phyloP scores from a whole-genome alignment of 352 stramenopile genomes.

The Phytophthora sansomeana region DNA sequence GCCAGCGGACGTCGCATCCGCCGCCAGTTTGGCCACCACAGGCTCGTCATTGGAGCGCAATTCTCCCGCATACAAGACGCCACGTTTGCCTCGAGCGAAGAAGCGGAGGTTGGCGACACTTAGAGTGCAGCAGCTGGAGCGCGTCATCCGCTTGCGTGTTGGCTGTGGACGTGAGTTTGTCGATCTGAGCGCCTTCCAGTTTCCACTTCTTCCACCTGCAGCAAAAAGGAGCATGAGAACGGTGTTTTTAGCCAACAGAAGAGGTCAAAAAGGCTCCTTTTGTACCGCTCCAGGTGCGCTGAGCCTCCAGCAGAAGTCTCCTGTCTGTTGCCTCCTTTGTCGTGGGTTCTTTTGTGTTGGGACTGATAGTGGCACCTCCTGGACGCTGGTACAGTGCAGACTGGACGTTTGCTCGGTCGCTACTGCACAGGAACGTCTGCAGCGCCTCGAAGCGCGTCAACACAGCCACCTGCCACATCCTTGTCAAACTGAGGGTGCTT shows the following conservation, averaged over 20 bases:
- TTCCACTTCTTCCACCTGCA: conserved; percentile 76
- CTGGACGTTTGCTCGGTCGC: conserved; percentile 39
- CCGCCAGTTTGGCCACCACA: conserved; percentile 67
- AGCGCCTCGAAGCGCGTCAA: conserved; percentile 51
- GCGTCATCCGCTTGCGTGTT: conserved; percentile 21
- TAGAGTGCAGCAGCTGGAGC: conserved; percentile 27
- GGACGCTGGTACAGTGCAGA: conserved; percentile 29
- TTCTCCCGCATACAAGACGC: conserved; percentile 61
- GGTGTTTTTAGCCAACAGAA: neutral
- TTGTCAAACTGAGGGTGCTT: too few species aligned
- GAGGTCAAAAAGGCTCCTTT: neutral
- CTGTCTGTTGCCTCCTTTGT: neutral
- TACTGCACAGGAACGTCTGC: conserved; percentile 41
- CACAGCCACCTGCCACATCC: conserved; percentile 48
- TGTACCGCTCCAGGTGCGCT: conserved; percentile 59
- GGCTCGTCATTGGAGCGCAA: conserved; percentile 13
- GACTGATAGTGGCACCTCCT: conserved; percentile 11
- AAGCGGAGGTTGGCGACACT: conserved; percentile 52
- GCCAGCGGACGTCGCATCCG: conserved; percentile 28
- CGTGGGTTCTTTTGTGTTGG: conserved; percentile 1
- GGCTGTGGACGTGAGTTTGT: conserved; percentile 49
- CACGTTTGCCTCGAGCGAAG: conserved; percentile 74
- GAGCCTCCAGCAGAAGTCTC: conserved; percentile 15
- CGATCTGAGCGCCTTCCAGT: conserved; percentile 59
- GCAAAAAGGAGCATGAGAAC: conserved; percentile 1